These are phyloP conservation scores for Leccinum fallax DNA, from an alignment of 1,284 basidiomycete species.

Conservation along the genomic window DNA sequence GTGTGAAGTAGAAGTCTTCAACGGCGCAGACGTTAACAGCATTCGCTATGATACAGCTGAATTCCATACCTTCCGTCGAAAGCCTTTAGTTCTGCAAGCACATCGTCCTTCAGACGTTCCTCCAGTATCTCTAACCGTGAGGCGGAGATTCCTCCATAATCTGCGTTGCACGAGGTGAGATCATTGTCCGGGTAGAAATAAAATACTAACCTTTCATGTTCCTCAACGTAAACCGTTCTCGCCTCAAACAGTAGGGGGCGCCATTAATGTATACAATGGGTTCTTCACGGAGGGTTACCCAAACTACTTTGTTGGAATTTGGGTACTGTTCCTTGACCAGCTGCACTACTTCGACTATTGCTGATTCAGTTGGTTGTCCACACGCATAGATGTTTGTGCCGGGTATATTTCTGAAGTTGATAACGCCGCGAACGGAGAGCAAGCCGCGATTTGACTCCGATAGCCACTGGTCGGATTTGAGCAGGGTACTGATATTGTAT, in stretches of 20 bases:
- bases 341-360: constrained; percentile 82
- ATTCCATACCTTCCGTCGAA: constrained; percentile 76
- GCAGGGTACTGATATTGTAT: constrained; percentile 60
- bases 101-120: constrained; percentile 89
- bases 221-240: constrained; percentile 79
- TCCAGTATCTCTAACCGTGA: constrained; percentile 88
- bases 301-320: constrained; percentile 67
- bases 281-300: constrained; percentile 94
- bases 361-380: constrained; percentile 91
- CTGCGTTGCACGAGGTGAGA: constrained; percentile 41
- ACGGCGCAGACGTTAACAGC: constrained; percentile 1
- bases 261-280: constrained; percentile 96
- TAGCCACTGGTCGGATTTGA: constrained; percentile 93
- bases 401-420: constrained; percentile 91
- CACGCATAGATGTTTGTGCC: constrained; percentile 88
- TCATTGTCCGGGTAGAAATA: constrained; percentile 1
- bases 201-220: constrained; percentile 77
- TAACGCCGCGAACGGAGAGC: constrained; percentile 83
- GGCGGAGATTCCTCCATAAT: constrained; percentile 91
- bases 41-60: background rate
- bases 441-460: constrained; percentile 66
- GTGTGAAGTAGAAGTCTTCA: constrained; percentile 81
- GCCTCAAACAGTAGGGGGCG: constrained; percentile 75
- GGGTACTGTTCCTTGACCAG: constrained; percentile 70
- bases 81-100: constrained; percentile 77